Evolutionary conservation across 2,329 filamentous ascomycete genomes (phyloP), one percentile per base, ranked within the genome.

Genomic region (Clonostachys rosea): DNA sequence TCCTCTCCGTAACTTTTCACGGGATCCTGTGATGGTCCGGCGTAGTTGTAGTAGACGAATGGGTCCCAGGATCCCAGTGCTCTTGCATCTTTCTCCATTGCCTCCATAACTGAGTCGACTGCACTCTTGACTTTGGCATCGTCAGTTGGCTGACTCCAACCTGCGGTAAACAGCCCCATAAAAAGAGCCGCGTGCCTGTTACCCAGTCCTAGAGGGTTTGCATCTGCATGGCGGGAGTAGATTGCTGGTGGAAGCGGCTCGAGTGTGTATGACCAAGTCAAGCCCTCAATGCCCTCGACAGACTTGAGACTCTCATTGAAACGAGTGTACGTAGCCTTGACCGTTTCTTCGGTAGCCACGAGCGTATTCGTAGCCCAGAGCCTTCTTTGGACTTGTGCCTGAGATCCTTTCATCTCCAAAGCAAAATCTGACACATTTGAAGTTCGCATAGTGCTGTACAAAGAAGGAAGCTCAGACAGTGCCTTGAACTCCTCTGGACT

Each of bases 31-130:
- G 56, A 58, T 3, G 54, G 49, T 39, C 67, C 59, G 2, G 70
- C 70, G 43, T 76, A 75, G 56, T 76, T 74, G 46, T 74, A 56
- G 45, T 73, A 76, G 40, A 55, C 56, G 40, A 42, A 42, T 24
- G n/a, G 16, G 40, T 17, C 13, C 14, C 16, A 20, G 1, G 20
- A 20, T 10, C 40, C 40, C 3, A 14, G 14, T 24, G 40, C 40
- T 14, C 4, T 17, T 20, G 16, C 40, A 16, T 42, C 18, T 24
- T 24, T 16, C 18, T 16, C 40, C 40, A 65, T 63, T 44, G 57
- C 64, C 24, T 4, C 65, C 7, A 71, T 66, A 11, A n/a, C 11
- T n/a, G 36, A n/a, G 14, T 39, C 14, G 12, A 39, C 36, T 46
- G 60, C 63, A 13, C 9, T 44, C 46, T 44, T 16, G 2, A 47